Evolutionary conservation across 2,329 filamentous ascomycete species (phyloP), one percentile per base, ranked within the genome.

Genomic region (Fusarium solani-melongenae): DNA sequence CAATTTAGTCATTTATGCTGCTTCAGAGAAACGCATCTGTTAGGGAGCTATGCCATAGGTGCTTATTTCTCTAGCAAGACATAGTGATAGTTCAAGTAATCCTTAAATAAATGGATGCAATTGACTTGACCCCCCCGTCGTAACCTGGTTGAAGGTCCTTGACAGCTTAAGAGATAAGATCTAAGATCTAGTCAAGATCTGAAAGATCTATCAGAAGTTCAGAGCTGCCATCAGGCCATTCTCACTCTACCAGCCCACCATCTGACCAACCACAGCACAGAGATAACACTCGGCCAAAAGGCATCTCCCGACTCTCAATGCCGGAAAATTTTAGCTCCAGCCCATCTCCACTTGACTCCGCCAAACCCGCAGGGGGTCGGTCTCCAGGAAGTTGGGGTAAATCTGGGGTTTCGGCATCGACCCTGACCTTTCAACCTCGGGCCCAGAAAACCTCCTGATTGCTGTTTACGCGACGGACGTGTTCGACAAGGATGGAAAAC

Each of bases 401-500:
- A 57, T 57, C 53, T 57, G 53, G 53, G 53, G 53, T 57, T n/a
- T 31, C 53, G 33, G 20, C 22, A 36, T 38, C 22, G 15, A 57
- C 22, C 34, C 53, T 57, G 14, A 36, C 33, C 22, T 57, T 27
- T 57, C 53, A 57, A 57, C 53, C 53, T 57, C 53, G 53, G 53
- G 24, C 14, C 29, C 5, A 34, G 4, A 11, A 15, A 34, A 55
- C 11, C 51, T 34, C 53, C 33, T 36, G 20, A 34, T 33, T 36
- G 14, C 10, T 36, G 4, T 55, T 22, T 17, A 57, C 53, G 53
- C 53, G 53, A 57, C 53, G 12, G 12, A 24, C 44, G 53, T 56
- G 53, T 46, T 57, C 22, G 36, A 41, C 56, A 33, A 72, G 61
- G 56, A 73, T 73, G 71, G 66, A 73, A 17, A 71, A 64, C 31